Evolutionary conservation across 139 green algal genomes (phyloP), one percentile per base, ranked within the genome.

Genomic region (Chlorella ohadii): DNA sequence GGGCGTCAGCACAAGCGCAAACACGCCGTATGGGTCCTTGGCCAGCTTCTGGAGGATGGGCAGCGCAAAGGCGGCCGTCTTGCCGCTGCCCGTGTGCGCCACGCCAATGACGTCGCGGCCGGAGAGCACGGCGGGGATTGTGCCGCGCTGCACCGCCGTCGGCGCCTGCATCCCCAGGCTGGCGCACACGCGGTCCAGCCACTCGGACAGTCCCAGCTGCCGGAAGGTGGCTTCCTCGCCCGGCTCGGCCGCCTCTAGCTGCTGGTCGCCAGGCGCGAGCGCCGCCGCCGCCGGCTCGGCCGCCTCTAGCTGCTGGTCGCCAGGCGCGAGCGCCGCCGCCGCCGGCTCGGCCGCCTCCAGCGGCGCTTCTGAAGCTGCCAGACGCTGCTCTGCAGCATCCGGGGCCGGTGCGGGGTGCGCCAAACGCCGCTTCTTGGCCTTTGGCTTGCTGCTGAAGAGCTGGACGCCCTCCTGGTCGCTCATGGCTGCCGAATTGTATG

Each of bases 1-100:
- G 47, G 97, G 97, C 2, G 95, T 98, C 1, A 99, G 91, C 9
- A 98, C 93, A 4, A 99, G 84, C 0, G 93, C 93, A 84, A 95
- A 99, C 2, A 99, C 93, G 28, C 97, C 97, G 72, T 94, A 99
- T 0, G 96, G 97, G 68, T 99, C 95, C 38, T 92, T 81, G 9
- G 94, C 92, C 56, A 99, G 92, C 61, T 74, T 83, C 76, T 98
- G 96, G 31, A 99, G 92, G 44, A 99, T 98, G n/a, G 97, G 97
- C 59, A 99, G 87, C n/a, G 96, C 95, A 83, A 99, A 99, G 0
- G 97, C 95, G 13, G 97, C 97, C 17, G 97, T 99, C 87, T 99
- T 99, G 74, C 97, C 97, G 76, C 92, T 97, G 84, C 97, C 97
- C 5, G 97, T 99, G 81, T 98, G 93, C 23, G 97, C 97, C 27